Evolutionary conservation across 345 rosid genomes (phyloP), one percentile per base, ranked within the genome.

Genomic region (Balakata baccata): DNA sequence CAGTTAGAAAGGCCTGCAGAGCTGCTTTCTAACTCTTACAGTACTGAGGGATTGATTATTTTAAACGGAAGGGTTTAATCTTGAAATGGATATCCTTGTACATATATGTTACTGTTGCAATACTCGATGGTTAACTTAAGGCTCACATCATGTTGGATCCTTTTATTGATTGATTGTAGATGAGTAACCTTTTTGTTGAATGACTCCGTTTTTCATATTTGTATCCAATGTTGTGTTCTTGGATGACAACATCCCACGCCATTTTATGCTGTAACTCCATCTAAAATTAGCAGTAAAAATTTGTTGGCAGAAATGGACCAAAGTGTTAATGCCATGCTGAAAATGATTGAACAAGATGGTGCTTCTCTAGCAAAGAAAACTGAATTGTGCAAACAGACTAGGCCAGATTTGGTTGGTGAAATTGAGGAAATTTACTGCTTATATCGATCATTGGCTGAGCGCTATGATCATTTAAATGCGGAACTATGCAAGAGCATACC

Each of bases 291-390:
- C 63, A 41, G 49, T 9, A 17, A 25, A 46, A 18, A 16, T 22
- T 8, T 25, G n/a, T 14, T 71, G 43, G 2, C 45, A 7, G 59
- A 74, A 66, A 94, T 94, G 97, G 98, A 94, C 75, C 89, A 85
- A 46, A 79, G 81, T 3, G 86, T 87, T 56, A 90, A 84, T 39
- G 82, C 75, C 74, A 88, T 92, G 89, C 57, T 90, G 75, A 90
- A 89, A 68, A 83, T 90, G 69, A 83, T 90, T 20, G 90, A 88
- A 79, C 92, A 88, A 78, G 96, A 90, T 52, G 96, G 80, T 54
- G 92, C 86, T 70, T 87, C 94, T 7, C 89, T 92, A 71, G 92
- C 92, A 0, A 91, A 88, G 81, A 90, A 91, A 81, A 97, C 89
- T 50, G 94, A 86, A 72, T 85, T 87, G 89, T 89, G 88, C 78